Evolutionary conservation across 805 yeast species (phyloP).

Genomic region (Saccharomycopsis fodiens): DNA sequence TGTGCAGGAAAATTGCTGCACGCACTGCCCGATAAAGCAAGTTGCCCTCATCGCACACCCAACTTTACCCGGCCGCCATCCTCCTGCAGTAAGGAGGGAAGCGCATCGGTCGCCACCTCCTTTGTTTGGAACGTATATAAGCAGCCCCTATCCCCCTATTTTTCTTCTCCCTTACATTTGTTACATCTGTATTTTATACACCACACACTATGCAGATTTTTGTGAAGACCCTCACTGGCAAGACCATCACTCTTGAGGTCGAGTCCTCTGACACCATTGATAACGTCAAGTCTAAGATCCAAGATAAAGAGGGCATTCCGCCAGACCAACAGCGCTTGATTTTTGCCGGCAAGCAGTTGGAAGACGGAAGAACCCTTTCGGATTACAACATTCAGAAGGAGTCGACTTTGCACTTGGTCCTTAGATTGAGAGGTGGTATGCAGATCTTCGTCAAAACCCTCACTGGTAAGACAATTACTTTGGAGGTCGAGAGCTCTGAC

Average conservation of each 20-base stretch:
- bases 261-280: conserved; percentile 96
- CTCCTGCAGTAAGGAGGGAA: background rate
- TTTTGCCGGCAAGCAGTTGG: conserved; percentile 95
- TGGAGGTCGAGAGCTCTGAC: conserved; percentile 97
- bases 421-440: conserved; percentile 98
- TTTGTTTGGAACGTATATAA: background rate
- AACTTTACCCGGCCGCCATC: background rate
- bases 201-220: conserved; percentile 28
- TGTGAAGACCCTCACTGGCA: conserved; percentile 31
- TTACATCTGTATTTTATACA: background rate
- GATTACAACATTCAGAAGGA: conserved; percentile 98
- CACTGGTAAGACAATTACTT: conserved; percentile 98
- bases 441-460: conserved; percentile 99
- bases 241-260: conserved; percentile 93
- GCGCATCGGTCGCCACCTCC: background rate
- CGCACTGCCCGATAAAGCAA: background rate
- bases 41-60: background rate
- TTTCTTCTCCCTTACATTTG: background rate
- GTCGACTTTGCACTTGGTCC: conserved; percentile 89
- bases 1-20: background rate
- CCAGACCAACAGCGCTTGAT: conserved; percentile 95
- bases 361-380: conserved; percentile 89
- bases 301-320: conserved; percentile 95
- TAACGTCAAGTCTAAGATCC: conserved; percentile 92
- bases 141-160: background rate